phyloP scores from a whole-genome alignment of 768 basidiomycete species.

The Nidularia sp. region DNA sequence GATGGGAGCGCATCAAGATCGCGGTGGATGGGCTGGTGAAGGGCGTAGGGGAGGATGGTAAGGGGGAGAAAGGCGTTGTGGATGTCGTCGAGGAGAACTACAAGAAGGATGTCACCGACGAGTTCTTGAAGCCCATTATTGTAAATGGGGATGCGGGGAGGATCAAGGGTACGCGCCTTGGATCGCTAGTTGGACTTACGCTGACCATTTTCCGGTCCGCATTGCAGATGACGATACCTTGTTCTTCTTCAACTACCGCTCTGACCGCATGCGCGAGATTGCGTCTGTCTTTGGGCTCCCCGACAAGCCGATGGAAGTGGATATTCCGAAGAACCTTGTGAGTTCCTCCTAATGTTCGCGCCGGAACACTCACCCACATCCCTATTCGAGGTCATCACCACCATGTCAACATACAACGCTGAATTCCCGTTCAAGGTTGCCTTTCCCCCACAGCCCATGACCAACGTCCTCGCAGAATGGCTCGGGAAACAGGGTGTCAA shows the following conservation, averaged over 20 bases:
- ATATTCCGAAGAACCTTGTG: constrained; percentile 68
- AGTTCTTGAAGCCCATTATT: constrained; percentile 94
- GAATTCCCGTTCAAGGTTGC: constrained; percentile 88
- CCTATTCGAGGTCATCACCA: constrained; percentile 66
- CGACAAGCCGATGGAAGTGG: constrained; percentile 81
- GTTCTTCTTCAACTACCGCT: constrained; percentile 97
- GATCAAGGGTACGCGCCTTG: constrained; percentile 57
- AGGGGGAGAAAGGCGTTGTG: constrained; percentile 53
- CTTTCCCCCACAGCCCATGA: constrained; percentile 93
- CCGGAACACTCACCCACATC: background rate
- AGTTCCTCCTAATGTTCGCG: background rate
- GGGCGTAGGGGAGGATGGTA: constrained; percentile 55
- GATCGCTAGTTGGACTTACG: no score
- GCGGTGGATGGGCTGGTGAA: constrained; percentile 82
- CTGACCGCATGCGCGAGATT: constrained; percentile 94
- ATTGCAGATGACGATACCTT: constrained; percentile 75
- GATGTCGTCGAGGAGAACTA: constrained; percentile 74
- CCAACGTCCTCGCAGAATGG: constrained; percentile 93
- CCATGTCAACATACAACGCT: constrained; percentile 91
- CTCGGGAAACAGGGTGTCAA: constrained; percentile 72
- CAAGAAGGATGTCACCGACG: constrained; percentile 83
- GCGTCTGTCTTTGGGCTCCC: constrained; percentile 74
- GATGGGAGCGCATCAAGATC: constrained; percentile 91
- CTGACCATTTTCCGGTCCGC: no score
- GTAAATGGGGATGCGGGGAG: constrained; percentile 75